phyloP scores from a whole-genome alignment of 306 rosid species.

The Prunus campanulata region DNA sequence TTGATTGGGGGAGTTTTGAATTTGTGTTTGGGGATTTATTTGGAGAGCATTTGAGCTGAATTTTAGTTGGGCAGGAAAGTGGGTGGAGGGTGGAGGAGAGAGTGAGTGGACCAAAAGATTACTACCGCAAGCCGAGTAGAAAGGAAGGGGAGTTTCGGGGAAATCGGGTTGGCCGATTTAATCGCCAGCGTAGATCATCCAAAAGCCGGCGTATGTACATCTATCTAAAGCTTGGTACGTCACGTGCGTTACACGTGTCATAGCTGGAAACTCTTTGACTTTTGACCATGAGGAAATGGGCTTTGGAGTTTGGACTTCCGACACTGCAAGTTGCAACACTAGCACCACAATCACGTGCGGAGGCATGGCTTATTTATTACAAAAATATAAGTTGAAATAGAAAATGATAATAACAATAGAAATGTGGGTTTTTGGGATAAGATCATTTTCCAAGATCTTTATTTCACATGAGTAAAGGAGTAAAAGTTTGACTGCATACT shows the following conservation, averaged over 20 bases:
- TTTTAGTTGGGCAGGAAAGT: conserved; percentile 5
- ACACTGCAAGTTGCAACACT: too few species aligned
- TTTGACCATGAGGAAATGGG: neutral
- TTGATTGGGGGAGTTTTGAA: neutral
- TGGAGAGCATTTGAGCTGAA: conserved; percentile 30
- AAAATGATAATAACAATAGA: too few species aligned
- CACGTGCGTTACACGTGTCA: neutral
- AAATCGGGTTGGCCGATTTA: conserved; percentile 28
- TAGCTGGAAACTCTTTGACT: neutral
- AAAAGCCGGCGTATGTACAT: neutral
- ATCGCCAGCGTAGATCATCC: conserved; percentile 8
- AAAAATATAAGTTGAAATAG: too few species aligned
- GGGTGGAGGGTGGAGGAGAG: neutral
- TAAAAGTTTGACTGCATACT: neutral
- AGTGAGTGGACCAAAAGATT: neutral
- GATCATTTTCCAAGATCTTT: too few species aligned
- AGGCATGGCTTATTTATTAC: too few species aligned
- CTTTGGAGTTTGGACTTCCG: too few species aligned
- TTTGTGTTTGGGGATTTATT: conserved; percentile 32
- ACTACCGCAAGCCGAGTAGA: neutral
- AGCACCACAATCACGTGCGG: too few species aligned
- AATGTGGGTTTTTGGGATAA: too few species aligned
- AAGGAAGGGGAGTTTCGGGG: conserved; percentile 25
- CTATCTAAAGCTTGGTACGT: too few species aligned
- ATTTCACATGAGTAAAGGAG: too few species aligned